Evolutionary conservation across 148 eudicot species (phyloP).

Genomic region (Nepenthes gracilis): DNA sequence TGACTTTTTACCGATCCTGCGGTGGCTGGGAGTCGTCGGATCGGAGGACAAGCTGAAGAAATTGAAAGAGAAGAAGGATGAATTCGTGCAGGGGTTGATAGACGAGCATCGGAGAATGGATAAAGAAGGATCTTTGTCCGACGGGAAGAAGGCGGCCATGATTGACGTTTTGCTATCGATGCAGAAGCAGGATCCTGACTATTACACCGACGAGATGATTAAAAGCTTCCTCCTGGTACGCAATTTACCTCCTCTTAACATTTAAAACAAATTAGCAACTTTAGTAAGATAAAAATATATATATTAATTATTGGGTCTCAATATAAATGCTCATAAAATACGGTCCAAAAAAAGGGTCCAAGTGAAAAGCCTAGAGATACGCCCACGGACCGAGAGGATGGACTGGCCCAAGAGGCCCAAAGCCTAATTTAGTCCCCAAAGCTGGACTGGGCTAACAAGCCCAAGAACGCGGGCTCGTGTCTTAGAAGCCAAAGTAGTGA

Average conservation of each 20-base stretch:
- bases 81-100: slow-evolving; percentile 22
- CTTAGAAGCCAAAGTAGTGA: too few species aligned
- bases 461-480: too few species aligned
- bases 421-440: too few species aligned
- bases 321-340: too few species aligned
- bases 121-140: background rate
- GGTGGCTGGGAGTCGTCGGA: slow-evolving; percentile 14
- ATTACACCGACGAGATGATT: slow-evolving; percentile 17
- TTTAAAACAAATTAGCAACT: too few species aligned
- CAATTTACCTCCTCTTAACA: background rate
- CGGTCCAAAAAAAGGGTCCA: too few species aligned
- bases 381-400: too few species aligned
- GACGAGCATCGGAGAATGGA: slow-evolving; percentile 9
- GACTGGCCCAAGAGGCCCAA: too few species aligned
- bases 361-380: too few species aligned
- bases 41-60: slow-evolving; percentile 2
- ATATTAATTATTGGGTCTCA: too few species aligned
- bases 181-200: slow-evolving; percentile 18
- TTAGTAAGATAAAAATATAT: too few species aligned
- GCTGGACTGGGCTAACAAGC: too few species aligned
- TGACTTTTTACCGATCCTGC: slow-evolving; percentile 16
- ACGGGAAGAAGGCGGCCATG: slow-evolving; percentile 7
- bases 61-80: slow-evolving; percentile 7
- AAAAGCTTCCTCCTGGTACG: slow-evolving; percentile 20
- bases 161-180: slow-evolving; percentile 21